These are phyloP conservation scores for Kodamaea anthophila DNA, from an alignment of 1,139 yeast species.

Conservation along the genomic window DNA sequence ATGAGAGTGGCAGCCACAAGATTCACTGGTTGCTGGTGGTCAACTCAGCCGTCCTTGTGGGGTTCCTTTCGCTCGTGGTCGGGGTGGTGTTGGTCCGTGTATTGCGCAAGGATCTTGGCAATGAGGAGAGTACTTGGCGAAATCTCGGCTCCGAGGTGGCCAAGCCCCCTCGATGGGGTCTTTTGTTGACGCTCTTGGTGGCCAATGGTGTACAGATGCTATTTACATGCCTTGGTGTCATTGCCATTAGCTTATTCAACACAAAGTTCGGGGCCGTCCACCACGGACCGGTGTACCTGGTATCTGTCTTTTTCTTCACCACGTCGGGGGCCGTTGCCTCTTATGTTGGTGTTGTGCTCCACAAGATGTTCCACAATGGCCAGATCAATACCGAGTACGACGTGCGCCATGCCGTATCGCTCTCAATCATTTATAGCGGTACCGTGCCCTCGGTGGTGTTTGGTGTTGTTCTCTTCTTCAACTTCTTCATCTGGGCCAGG, in stretches of 20 bases:
- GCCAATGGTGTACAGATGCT: conserved; percentile 72
- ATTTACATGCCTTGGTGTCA: conserved; percentile 57
- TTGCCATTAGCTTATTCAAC: conserved; percentile 51
- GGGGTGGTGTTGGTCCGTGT: conserved; percentile 57
- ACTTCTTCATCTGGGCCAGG: conserved; percentile 69
- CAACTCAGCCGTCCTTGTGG: conserved; percentile 57
- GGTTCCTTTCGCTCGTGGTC: conserved; percentile 53
- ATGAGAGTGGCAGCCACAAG: conserved; percentile 41
- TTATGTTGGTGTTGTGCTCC: conserved; percentile 58
- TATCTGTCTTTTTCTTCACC: conserved; percentile 56
- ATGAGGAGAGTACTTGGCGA: conserved; percentile 38
- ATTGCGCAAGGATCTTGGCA: conserved; percentile 33
- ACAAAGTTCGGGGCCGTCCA: conserved; percentile 35
- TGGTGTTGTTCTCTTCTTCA: conserved; percentile 48
- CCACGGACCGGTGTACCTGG: conserved; percentile 60
- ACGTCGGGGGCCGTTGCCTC: conserved; percentile 73
- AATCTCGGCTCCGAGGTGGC: conserved; percentile 49
- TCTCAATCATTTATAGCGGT: conserved; percentile 54
- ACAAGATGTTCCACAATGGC: conserved; percentile 44
- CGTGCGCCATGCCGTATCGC: conserved; percentile 11
- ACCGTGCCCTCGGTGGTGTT: conserved; percentile 55
- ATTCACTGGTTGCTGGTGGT: conserved; percentile 70
- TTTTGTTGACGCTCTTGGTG: conserved; percentile 49
- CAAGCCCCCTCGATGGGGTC: conserved; percentile 42
- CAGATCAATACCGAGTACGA: conserved; percentile 23